Evolutionary conservation across 2,329 filamentous ascomycete genomes (phyloP).

Genomic region (Apiospora phragmitis): DNA sequence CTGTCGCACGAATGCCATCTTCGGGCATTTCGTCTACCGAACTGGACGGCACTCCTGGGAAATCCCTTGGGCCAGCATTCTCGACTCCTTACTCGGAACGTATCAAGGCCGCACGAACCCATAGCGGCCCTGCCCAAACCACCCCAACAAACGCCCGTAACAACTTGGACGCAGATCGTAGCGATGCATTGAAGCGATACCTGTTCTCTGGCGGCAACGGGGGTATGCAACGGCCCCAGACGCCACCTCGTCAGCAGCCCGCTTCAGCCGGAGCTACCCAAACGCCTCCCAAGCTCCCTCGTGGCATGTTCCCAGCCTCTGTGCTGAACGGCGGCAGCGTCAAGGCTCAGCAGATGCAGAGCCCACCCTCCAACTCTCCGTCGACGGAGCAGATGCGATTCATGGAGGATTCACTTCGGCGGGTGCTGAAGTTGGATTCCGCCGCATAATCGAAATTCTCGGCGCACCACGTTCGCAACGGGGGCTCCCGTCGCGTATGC

Average conservation of each 20-base stretch:
- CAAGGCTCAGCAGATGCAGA: constrained; percentile 12
- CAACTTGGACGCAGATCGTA: constrained; percentile 31
- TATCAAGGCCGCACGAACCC: constrained; percentile 54
- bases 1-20: constrained; percentile 45
- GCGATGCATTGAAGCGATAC: constrained; percentile 58
- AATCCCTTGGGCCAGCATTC: constrained; percentile 64
- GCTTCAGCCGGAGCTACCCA: constrained; percentile 13
- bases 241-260: constrained; percentile 13
- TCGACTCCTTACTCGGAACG: constrained; percentile 66
- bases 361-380: constrained; percentile 21
- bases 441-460: constrained; percentile 16
- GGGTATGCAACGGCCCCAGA: constrained; percentile 13
- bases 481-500: constrained; percentile 4
- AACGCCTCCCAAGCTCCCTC: constrained; percentile 19
- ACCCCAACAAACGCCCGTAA: constrained; percentile 20
- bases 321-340: constrained; percentile 16
- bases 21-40: constrained; percentile 68
- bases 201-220: constrained; percentile 44
- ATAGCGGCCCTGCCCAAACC: constrained; percentile 22
- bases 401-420: constrained; percentile 56
- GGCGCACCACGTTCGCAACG: constrained; percentile 7
- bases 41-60: constrained; percentile 59
- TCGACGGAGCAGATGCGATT: constrained; percentile 41
- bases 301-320: constrained; percentile 29
- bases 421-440: constrained; percentile 47